Evolutionary conservation across 371 early-diverging fungal species (phyloP), one percentile per base, ranked within the genome.

Genomic region (Amoeboradix gromovi): DNA sequence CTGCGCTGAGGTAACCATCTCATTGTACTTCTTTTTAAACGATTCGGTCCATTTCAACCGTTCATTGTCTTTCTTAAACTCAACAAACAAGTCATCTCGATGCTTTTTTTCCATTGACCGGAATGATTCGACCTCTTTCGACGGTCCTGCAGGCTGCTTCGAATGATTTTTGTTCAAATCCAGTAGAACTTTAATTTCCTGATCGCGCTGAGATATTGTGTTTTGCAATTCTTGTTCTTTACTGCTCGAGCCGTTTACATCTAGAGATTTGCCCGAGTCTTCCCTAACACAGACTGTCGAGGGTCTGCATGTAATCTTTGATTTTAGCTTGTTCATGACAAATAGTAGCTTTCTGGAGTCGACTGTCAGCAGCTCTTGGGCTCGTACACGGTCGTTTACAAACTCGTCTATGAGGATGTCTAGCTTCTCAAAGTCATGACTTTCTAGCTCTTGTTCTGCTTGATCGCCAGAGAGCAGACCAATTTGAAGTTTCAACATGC

Each of bases 161-260:
- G 48, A 48, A n/a, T n/a, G n/a, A n/a, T n/a, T n/a, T n/a, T n/a
- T n/a, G n/a, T n/a, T n/a, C n/a, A n/a, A n/a, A 48, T 48, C 48
- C 12, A 48, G 48, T 12, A 48, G 48, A 48, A 48, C 22, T 22
- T 48, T 78, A 31, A 82, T 82, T 69, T 82, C 83, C 66, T 80
- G 81, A 72, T 82, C 80, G 12, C 83, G 69, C 68, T 82, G 80
- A 0, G 70, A 72, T 17, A 80, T 30, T 17, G 79, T 71, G 29
- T 66, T 67, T 66, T 73, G 67, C n/a, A 82, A 71, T 32, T 73
- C 74, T 68, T 74, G 68, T 48, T 16, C n/a, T 67, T 67, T 17
- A 67, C 12, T 29, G 5, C 28, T 28, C 12, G 5, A 5, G 28
- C 12, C 28, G 2, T 67, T 28, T 17, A 17, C 5, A 67, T 17